Evolutionary conservation across 768 basidiomycete species (phyloP), one percentile per base, ranked within the genome.

Genomic region (Ramaria sp.): DNA sequence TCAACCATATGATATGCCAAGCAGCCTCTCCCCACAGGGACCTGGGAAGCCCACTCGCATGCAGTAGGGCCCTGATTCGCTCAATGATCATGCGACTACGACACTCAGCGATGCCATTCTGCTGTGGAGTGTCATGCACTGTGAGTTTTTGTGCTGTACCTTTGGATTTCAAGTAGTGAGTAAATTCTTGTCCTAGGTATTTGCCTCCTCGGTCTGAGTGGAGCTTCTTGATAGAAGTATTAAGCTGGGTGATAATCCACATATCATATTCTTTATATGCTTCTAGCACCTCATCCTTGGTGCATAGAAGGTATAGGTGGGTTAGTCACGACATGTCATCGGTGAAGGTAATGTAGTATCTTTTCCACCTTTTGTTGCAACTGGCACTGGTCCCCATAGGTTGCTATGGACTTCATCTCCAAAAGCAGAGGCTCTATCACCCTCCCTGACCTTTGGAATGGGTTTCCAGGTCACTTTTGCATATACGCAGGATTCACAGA

Each of bases 121-220:
- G 72, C 12, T 73, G 63, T 0, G 71, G 75, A 0, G 72, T 74
- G 72, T 67, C 13, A 22, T 74, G 73, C 0, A 71, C 64, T 1
- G 73, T 77, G 1, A 72, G 62, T 49, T 72, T 66, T 13, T 67
- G 68, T 3, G 57, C 27, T 0, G 72, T 80, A 0, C 80, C 80
- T 6, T 69, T 27, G 27, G 53, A 51, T 1, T 68, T 61, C 0
- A 76, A 65, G 46, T 73, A 64, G 0, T 51, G 1, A 3, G 58
- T 60, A 27, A 80, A 71, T 6, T 68, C 66, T 0, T 69, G 62
- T 9, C 68, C 68, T n/a, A 69, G 58, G 48, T 75, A 78, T 52
- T 80, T 71, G 4, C 75, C 73, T 1, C 78, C 75, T 11, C 64
- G 62, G 64, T 81, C 77, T 0, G 70, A 71, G 50, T 69, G 72